Evolutionary conservation across 1,139 yeast genomes (phyloP), one percentile per base, ranked within the genome.

Genomic region (Blastobotrys persicus): DNA sequence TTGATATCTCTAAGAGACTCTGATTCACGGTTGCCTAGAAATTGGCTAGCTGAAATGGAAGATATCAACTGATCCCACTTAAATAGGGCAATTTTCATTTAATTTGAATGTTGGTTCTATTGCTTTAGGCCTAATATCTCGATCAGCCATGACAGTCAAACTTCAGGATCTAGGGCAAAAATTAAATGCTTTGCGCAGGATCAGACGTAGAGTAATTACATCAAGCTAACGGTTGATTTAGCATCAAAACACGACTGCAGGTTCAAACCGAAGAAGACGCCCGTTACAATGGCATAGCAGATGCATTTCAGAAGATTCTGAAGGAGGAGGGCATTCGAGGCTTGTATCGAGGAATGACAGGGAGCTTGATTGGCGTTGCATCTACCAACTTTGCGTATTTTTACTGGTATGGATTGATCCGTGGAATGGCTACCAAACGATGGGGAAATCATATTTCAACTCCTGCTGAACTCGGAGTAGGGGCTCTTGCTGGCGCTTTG

Each of bases 361-460:
- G 92, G 1, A 80, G 88, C 1, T 71, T 87, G 40, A 64, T 84
- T 37, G 91, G 92, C 2, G 79, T 84, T 4, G 92, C 92, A 1
- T 80, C 87, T 2, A 88, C 86, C 62, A 86, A 85, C 61, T 88
- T 88, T 65, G 83, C 89, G 32, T 88, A 88, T 69, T 88, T 88
- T 66, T 88, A 72, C 69, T 88, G 95, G 95, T 88, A 88, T 66
- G 83, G 92, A 3, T 71, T 85, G 42, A 83, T 87, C 23, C 79
- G 88, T 56, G 76, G 79, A 51, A 68, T 78, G 18, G 85, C 84
- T 63, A 66, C 77, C 55, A 69, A 75, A 17, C 70, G 75, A 52
- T 53, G 53, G 42, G 54, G 57, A 4, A 52, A 53, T 2, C 57
- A 38, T 67, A 80, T 59, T 16, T 73, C 79, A 43, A 86, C 95